Evolutionary conservation across 192 early-diverging fungal genomes (phyloP), one percentile per base, ranked within the genome.

Genomic region (Entomortierella chlamydospora): DNA sequence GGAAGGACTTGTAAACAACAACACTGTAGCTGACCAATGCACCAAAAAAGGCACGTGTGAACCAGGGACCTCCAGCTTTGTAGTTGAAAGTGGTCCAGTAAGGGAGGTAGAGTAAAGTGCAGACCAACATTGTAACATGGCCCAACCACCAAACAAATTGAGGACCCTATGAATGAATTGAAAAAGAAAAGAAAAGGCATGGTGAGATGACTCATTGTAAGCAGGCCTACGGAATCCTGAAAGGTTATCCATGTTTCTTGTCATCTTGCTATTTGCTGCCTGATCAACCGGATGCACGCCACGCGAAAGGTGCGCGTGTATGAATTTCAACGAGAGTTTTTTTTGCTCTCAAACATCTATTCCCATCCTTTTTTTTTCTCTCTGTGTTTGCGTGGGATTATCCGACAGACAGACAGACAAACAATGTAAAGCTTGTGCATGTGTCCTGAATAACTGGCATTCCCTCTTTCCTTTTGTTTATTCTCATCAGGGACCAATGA

Each of bases 1-100:
- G 92, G 73, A 90, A 87, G 22, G 89, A 85, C 80, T 94, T 94
- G 82, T 91, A 92, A 58, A 95, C 83, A 55, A 95, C 92, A 53
- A 95, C 92, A 45, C 88, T 87, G 82, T 93, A 95, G 45, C 87
- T 89, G 39, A 93, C 53, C 20, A 92, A 67, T 8, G 91, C 91
- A 22, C 93, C 93, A 60, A 87, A 82, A 61, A 88, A 92, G 12
- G 90, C 91, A 57, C 85, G 85, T 26, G 82, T 78, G 74, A 93
- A 94, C 79, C 79, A 81, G 53, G 69, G 71, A 50, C 80, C 65
- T 29, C 76, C 56, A 1, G 74, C 59, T 34, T 72, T 77, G 49
- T 72, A 83, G 30, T 74, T 74, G 70, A 86, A 85, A 8, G 82
- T 78, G 29, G 71, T 37, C 41, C 82, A 67, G 37, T 83, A 83